A percentile compares a stretch with the other conserved stretches of the same genome.
Conservation (phyloP, 176 grass and related monocot genomes). For the Cenchrus purpureus region DNA sequence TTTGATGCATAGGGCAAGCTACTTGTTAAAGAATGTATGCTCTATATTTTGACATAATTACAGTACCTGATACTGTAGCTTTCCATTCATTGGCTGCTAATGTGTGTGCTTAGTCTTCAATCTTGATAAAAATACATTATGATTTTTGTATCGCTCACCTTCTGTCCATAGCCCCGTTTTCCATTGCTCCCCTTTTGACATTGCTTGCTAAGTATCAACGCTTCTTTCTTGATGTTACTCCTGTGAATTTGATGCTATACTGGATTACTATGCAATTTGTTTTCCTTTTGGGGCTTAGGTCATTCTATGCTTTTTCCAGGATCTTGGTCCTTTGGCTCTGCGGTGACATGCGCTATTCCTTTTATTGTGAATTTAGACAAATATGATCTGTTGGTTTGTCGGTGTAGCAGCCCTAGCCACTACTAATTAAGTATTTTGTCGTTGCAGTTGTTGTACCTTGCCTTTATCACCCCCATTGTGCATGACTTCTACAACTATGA, state of each 20-base stretch:
- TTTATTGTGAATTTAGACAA: constrained; percentile 7
- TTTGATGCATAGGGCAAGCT: not conserved
- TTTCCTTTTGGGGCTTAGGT: not conserved
- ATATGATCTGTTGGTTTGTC: not conserved
- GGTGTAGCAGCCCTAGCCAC: not conserved
- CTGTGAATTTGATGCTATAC: not conserved
- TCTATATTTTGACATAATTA: not conserved
- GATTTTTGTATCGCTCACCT: not conserved
- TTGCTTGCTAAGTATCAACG: not conserved
- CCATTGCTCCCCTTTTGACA: not conserved
- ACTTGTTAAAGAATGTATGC: not conserved
- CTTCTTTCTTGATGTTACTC: not conserved
- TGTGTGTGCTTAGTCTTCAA: not conserved
- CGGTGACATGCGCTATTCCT: not conserved
- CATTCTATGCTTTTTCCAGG: not conserved
- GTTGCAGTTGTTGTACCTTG: constrained; percentile 60
- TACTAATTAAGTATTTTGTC: not conserved
- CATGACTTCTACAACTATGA: constrained; percentile 88
- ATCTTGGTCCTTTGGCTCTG: not conserved
- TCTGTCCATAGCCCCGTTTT: not conserved
- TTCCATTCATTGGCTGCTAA: not conserved
- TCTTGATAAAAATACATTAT: not conserved
- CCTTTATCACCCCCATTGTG: constrained; percentile 63
- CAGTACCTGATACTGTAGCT: not conserved
- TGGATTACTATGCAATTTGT: not conserved